These are phyloP conservation scores for Lactifluus pinguis DNA, from an alignment of 768 basidiomycete genomes.

Conservation along the genomic window DNA sequence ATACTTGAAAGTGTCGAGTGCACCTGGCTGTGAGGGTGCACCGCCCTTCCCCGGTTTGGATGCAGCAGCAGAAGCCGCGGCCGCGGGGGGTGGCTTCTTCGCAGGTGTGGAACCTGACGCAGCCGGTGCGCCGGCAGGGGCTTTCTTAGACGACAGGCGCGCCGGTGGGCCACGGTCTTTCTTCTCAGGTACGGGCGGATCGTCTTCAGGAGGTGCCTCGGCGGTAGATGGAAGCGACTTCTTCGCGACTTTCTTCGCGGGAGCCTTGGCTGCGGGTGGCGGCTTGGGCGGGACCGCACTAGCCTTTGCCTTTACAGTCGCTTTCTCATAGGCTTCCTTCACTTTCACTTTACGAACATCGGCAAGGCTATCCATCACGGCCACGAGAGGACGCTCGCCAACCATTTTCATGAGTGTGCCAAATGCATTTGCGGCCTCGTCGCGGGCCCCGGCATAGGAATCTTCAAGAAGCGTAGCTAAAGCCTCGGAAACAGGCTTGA, in stretches of 20 bases:
- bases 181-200: slow-evolving; percentile 23
- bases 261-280: slow-evolving; percentile 8
- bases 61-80: slow-evolving; percentile 20
- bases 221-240: slow-evolving; percentile 27
- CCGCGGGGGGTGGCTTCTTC: slow-evolving; percentile 38
- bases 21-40: slow-evolving; percentile 40
- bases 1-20: slow-evolving; percentile 82
- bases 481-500: slow-evolving; percentile 74
- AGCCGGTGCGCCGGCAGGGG: slow-evolving; percentile 27
- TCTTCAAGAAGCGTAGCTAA: slow-evolving; percentile 77
- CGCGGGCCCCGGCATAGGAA: slow-evolving; percentile 78
- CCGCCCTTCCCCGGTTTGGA: slow-evolving; percentile 39
- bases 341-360: slow-evolving; percentile 88
- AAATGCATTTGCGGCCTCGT: slow-evolving; percentile 80
- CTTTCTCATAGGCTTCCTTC: slow-evolving; percentile 87
- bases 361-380: slow-evolving; percentile 73
- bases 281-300: slow-evolving; percentile 43
- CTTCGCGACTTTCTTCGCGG: slow-evolving; percentile 21
- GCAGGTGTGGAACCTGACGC: slow-evolving; percentile 25
- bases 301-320: slow-evolving; percentile 81
- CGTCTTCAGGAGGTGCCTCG: slow-evolving; percentile 29
- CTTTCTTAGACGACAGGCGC: slow-evolving; percentile 49
- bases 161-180: slow-evolving; percentile 44
- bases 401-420: slow-evolving; percentile 95
- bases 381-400: slow-evolving; percentile 85